phyloP scores from a whole-genome alignment of 2,329 filamentous ascomycete species.

The Karstenula rhodostoma region DNA sequence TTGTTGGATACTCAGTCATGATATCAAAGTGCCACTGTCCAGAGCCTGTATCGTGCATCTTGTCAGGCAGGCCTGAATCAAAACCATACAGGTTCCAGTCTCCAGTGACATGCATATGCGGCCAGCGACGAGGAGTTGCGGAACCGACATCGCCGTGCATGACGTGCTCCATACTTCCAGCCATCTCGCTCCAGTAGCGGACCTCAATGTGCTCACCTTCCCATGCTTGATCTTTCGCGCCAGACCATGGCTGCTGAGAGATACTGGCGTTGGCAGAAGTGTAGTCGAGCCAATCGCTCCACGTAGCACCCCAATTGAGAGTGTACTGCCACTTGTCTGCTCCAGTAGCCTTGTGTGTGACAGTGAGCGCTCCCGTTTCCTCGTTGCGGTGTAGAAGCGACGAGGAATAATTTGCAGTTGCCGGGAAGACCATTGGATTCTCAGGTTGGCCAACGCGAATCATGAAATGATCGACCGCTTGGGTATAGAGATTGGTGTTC shows the following conservation, averaged over 20 bases:
- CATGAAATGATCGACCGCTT: conserved; percentile 67
- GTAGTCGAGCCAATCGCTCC: conserved; percentile 67
- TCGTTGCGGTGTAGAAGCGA: conserved; percentile 57
- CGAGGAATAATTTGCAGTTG: conserved; percentile 65
- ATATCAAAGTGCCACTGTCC: conserved; percentile 68
- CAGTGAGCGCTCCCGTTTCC: conserved; percentile 53
- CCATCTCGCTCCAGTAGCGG: conserved; percentile 68
- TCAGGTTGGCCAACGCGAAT: conserved; percentile 65
- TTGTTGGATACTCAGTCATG: conserved; percentile 69
- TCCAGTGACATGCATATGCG: conserved; percentile 70
- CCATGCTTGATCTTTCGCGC: conserved; percentile 67
- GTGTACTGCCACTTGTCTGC: conserved; percentile 70
- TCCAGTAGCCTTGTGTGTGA: conserved; percentile 68
- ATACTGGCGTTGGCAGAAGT: conserved; percentile 60
- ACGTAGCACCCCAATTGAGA: conserved; percentile 67
- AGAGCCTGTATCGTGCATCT: conserved; percentile 57
- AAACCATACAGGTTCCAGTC: conserved; percentile 71
- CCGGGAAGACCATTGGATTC: conserved; percentile 68
- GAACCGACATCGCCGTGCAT: conserved; percentile 65
- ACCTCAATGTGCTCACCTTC: conserved; percentile 68
- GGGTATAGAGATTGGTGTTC: conserved; percentile 55
- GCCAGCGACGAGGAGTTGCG: conserved; percentile 60
- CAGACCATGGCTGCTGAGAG: conserved; percentile 62
- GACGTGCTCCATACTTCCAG: conserved; percentile 67
- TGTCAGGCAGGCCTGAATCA: conserved; percentile 65